Evolutionary conservation across 2,329 filamentous ascomycete genomes (phyloP), one percentile per base, ranked within the genome.

Genomic region (Ophiostoma sp.): DNA sequence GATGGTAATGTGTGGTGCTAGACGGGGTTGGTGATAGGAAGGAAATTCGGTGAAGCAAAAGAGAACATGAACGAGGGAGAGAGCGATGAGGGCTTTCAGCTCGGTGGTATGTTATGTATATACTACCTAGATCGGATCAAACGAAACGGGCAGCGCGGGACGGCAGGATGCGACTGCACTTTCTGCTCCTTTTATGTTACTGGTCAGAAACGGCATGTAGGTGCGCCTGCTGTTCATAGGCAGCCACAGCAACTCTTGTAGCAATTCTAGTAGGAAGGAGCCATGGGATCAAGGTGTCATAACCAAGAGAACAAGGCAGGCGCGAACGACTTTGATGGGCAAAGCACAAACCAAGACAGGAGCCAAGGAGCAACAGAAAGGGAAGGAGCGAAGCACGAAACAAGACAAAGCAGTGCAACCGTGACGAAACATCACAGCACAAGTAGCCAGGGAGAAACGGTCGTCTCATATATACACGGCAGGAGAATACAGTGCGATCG

Each of bases 141-240:
- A 36, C 49, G 49, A 55, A 47, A 55, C 49, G 55, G 64, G 66
- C 55, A 69, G 67, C 67, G 49, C 69, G 66, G 68, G 16, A 42
- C 68, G 65, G 69, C 52, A 42, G 40, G 36, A 60, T 60, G 36
- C 36, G 58, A n/a, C 58, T 62, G 58, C 58, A 16, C 36, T 9
- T 41, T 40, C 38, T 42, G 36, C 14, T 62, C 41, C 36, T 18
- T 16, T 36, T 36, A 60, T 63, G 66, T 14, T 66, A 49, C 64
- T 65, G 64, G 69, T 67, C 66, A 65, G 44, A 27, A 27, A 66
- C 44, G 44, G 42, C 27, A 47, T 38, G 49, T 49, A 18, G 58
- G 58, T 16, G 49, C n/a, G 44, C 42, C 58, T 62, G 41, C 44
- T 52, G 40, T 60, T 68, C 49, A 52, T 27, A 69, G 68, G 68